These are phyloP conservation scores for Colletotrichum sp. DNA, from an alignment of 2,329 filamentous ascomycete genomes.

Conservation along the genomic window DNA sequence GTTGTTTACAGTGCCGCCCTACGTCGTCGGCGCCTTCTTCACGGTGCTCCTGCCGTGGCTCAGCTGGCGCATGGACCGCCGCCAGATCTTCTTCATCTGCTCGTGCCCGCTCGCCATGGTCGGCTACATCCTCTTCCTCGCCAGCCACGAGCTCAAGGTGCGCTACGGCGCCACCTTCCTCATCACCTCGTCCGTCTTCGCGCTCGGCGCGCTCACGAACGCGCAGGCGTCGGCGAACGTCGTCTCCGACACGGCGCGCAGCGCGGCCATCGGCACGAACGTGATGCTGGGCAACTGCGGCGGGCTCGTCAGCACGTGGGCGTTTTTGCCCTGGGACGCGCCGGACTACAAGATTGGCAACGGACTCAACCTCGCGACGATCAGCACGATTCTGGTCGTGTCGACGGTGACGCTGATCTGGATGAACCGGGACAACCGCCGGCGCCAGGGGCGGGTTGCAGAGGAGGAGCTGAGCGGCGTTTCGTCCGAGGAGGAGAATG, in stretches of 20 bases:
- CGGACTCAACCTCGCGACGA: slow-evolving; percentile 69
- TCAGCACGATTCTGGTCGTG: slow-evolving; percentile 58
- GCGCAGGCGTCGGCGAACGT: slow-evolving; percentile 69
- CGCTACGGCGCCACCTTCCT: slow-evolving; percentile 70
- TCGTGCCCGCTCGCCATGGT: slow-evolving; percentile 62
- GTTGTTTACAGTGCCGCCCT: slow-evolving; percentile 69
- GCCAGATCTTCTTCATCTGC: slow-evolving; percentile 60
- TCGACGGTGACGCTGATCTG: slow-evolving; percentile 56
- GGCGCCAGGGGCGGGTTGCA: slow-evolving; percentile 28
- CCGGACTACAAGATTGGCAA: slow-evolving; percentile 75
- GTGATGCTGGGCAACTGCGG: slow-evolving; percentile 74
- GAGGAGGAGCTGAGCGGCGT: slow-evolving; percentile 57
- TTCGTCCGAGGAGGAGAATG: slow-evolving; percentile 56
- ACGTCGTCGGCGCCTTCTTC: slow-evolving; percentile 66
- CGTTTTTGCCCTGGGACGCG: slow-evolving; percentile 64
- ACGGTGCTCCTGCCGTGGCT: slow-evolving; percentile 60
- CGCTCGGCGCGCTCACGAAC: slow-evolving; percentile 66
- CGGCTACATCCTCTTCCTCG: slow-evolving; percentile 70
- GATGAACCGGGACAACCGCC: slow-evolving; percentile 65
- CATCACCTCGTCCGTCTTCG: slow-evolving; percentile 64
- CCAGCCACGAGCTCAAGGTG: slow-evolving; percentile 45
- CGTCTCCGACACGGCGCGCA: slow-evolving; percentile 68
- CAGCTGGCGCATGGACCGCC: slow-evolving; percentile 59
- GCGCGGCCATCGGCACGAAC: slow-evolving; percentile 62
- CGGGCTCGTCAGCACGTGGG: slow-evolving; percentile 45